Evolutionary conservation across 2,329 filamentous ascomycete genomes (phyloP), one percentile per base, ranked within the genome.

Genomic region (Penicillium italicum): DNA sequence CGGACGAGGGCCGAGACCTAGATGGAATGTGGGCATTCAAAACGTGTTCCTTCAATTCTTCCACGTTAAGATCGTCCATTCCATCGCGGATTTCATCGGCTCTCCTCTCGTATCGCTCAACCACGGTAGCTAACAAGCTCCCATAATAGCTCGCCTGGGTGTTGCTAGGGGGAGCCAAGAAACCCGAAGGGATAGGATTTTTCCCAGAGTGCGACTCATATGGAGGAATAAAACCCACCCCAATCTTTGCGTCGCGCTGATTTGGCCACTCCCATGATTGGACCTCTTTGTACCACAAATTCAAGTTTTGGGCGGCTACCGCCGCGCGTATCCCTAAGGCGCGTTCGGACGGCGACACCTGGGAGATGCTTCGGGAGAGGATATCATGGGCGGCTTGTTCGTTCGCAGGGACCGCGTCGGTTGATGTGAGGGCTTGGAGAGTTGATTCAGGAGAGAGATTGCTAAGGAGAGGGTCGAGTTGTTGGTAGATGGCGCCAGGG

Each of bases 31-130:
- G 89, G 66, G 89, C 89, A 72, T 88, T 86, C 60, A 97, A 77
- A 62, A 97, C 89, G 68, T 93, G 89, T 42, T 83, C 85, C 76
- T 99, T 97, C 69, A 99, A 86, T 61, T 95, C 91, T 67, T 97
- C 76, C 58, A 79, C 74, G 36, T 73, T 72, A 36, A 78, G 62
- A 56, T 66, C 69, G 5, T 77, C 75, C 63, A 77, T 72, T 41
- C 69, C 74, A 61, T 78, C 75, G 46, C 71, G 80, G 56, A 97
- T 95, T 60, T 89, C 83, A 50, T 89, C 86, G 12, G 95, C 79
- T 37, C 92, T 84, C 54, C 73, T 76, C 66, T 94, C 89, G 71
- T 94, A 92, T 47, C 77, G 76, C 44, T 81, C 74, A 1, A 95
- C 84, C 36, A 88, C 80, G 16, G 78, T 72, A 2, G 82, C 81